Percentiles rank a stretch among this genome's conserved stretches.
Conservation (phyloP, 495 filamentous ascomycete species). For the Lophium mytilinum region DNA sequence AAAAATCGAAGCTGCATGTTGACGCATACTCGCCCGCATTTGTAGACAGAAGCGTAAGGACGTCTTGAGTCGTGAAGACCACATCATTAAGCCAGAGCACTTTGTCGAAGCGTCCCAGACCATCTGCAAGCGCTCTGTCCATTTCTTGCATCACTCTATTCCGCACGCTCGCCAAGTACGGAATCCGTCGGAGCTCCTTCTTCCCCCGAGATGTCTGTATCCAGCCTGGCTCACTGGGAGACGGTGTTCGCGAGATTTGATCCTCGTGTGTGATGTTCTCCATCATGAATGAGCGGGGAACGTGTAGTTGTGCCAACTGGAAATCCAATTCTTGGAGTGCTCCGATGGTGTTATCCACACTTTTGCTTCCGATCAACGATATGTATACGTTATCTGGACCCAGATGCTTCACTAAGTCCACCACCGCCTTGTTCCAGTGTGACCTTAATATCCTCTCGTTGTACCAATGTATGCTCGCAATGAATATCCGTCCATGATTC, state of each 20-base stretch:
- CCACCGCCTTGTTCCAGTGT: slow-evolving; percentile 54
- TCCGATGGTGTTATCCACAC: slow-evolving; percentile 61
- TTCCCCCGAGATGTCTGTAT: slow-evolving; percentile 41
- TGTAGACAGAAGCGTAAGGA: slow-evolving; percentile 63
- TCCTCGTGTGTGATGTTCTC: slow-evolving; percentile 49
- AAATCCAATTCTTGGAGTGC: slow-evolving; percentile 52
- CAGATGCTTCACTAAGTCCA: slow-evolving; percentile 47
- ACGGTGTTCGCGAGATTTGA: slow-evolving; percentile 33
- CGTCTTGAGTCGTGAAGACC: slow-evolving; percentile 61
- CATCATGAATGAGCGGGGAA: slow-evolving; percentile 47
- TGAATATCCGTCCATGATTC: slow-evolving; percentile 41
- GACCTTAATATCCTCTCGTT: slow-evolving; percentile 53
- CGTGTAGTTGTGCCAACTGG: slow-evolving; percentile 44
- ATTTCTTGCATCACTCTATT: slow-evolving; percentile 49
- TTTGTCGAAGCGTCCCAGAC: slow-evolving; percentile 50
- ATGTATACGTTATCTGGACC: slow-evolving; percentile 63
- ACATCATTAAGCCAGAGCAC: slow-evolving; percentile 72
- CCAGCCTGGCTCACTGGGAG: slow-evolving; percentile 47
- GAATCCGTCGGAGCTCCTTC: slow-evolving; percentile 54
- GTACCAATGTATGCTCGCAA: slow-evolving; percentile 65
- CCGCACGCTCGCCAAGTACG: slow-evolving; percentile 56
- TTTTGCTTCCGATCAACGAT: slow-evolving; percentile 62
- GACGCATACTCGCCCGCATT: slow-evolving; percentile 67
- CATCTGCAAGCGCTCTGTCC: slow-evolving; percentile 16
- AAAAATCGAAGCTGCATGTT: slow-evolving; percentile 74